Conservation (phyloP, 306 rosid species). For the Citrullus amarus region DNA sequence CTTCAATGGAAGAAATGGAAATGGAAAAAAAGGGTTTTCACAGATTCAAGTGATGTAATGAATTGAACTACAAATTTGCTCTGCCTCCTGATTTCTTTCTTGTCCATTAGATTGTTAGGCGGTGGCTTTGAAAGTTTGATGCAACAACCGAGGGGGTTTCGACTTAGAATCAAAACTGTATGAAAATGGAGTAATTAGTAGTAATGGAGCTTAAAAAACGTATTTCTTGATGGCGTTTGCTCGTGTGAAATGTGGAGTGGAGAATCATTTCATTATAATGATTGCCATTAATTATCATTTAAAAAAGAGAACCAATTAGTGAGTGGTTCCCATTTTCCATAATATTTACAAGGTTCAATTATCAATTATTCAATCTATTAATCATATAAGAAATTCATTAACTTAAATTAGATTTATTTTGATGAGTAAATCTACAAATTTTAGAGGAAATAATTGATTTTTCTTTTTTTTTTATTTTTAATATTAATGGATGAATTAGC, state of each 20-base stretch:
- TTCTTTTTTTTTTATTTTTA: no score
- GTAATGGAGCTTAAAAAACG: neutral
- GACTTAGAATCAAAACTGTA: neutral
- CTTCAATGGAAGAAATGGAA: slow-evolving; percentile 5
- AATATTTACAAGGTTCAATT: neutral
- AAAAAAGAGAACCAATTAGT: neutral
- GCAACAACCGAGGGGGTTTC: neutral
- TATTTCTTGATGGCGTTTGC: neutral
- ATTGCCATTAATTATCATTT: neutral
- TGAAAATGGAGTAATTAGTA: neutral
- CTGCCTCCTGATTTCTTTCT: neutral
- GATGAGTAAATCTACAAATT: no score
- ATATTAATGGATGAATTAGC: no score
- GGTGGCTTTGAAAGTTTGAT: neutral
- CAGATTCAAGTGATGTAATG: neutral
- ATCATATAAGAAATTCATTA: no score
- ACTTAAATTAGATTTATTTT: no score
- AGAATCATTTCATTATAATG: neutral
- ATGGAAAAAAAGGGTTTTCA: neutral
- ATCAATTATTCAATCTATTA: no score
- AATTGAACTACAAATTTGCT: neutral
- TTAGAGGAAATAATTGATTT: no score
- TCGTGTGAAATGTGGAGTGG: neutral
- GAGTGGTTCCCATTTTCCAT: neutral
- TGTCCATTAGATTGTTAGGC: neutral